Percentiles rank a stretch among this genome's conserved stretches.
Evolutionary conservation across 305 asterid species (phyloP).

Genomic region (Fraxinus floribunda): DNA sequence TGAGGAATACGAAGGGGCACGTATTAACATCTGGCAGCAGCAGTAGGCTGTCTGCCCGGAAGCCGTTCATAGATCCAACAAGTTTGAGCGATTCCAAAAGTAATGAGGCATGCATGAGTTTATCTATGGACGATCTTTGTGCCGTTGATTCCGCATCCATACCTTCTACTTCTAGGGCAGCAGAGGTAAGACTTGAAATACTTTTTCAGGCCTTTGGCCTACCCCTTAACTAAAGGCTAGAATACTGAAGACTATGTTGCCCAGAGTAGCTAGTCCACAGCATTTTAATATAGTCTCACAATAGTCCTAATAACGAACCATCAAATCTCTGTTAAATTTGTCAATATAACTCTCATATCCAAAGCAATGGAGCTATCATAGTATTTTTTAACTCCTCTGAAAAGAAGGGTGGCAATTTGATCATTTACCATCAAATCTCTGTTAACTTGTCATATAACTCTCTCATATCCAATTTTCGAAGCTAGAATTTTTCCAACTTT

Average conservation of each 20-base stretch:
- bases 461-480: background rate
- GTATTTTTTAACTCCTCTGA: too few relatives aligned
- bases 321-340: background rate
- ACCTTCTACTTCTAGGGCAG: conserved; percentile 71
- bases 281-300: background rate
- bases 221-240: background rate
- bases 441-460: background rate
- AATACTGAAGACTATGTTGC: background rate
- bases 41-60: conserved; percentile 59
- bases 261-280: background rate
- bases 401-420: too few relatives aligned
- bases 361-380: background rate
- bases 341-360: background rate
- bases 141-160: conserved; percentile 62
- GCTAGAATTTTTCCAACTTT: background rate
- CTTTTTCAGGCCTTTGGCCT: conserved; percentile 1
- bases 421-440: background rate
- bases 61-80: conserved; percentile 58
- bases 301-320: background rate
- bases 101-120: conserved; percentile 61
- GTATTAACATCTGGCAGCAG: conserved; percentile 46
- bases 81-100: conserved; percentile 66
- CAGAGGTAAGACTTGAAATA: conserved; percentile 57
- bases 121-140: conserved; percentile 46
- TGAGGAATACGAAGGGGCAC: conserved; percentile 63